These are phyloP conservation scores for Exophiala sp. DNA, from an alignment of 2,329 filamentous ascomycete species.

Conservation along the genomic window DNA sequence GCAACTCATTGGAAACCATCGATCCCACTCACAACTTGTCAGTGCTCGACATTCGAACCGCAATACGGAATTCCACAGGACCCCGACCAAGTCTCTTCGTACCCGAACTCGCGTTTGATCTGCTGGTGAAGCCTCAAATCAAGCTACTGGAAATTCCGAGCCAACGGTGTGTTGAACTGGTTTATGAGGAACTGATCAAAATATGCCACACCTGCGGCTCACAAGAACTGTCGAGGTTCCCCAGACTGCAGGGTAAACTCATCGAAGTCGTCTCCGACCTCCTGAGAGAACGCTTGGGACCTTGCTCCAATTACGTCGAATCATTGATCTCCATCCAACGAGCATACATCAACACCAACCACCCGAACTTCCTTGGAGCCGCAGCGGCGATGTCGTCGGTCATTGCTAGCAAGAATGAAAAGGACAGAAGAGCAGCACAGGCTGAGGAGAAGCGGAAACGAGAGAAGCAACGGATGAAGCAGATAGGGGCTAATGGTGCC, in stretches of 20 bases:
- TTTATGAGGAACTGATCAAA: constrained; percentile 98
- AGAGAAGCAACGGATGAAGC: constrained; percentile 75
- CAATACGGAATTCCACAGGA: constrained; percentile 95
- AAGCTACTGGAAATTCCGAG: constrained; percentile 92
- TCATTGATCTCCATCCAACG: constrained; percentile 95
- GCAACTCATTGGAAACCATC: constrained; percentile 90
- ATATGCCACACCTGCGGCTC: constrained; percentile 98
- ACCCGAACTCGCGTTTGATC: constrained; percentile 92
- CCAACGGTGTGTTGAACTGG: constrained; percentile 92
- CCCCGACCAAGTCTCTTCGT: constrained; percentile 94
- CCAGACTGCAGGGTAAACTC: constrained; percentile 87
- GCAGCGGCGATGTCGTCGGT: constrained; percentile 97
- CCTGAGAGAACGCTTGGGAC: constrained; percentile 82
- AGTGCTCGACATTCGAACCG: constrained; percentile 88
- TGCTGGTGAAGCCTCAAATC: constrained; percentile 97
- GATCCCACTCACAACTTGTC: constrained; percentile 94
- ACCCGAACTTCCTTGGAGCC: constrained; percentile 95
- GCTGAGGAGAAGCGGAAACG: constrained; percentile 82
- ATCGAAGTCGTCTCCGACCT: constrained; percentile 98
- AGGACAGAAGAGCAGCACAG: constrained; percentile 72
- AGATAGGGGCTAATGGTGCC: constrained; percentile 69
- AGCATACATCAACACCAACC: constrained; percentile 98
- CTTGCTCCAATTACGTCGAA: constrained; percentile 84
- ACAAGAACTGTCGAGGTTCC: constrained; percentile 85
- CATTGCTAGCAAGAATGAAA: constrained; percentile 88